Base-by-base conservation (phyloP, 176 grass and related monocot species). In the Bromus sterilis region DNA sequence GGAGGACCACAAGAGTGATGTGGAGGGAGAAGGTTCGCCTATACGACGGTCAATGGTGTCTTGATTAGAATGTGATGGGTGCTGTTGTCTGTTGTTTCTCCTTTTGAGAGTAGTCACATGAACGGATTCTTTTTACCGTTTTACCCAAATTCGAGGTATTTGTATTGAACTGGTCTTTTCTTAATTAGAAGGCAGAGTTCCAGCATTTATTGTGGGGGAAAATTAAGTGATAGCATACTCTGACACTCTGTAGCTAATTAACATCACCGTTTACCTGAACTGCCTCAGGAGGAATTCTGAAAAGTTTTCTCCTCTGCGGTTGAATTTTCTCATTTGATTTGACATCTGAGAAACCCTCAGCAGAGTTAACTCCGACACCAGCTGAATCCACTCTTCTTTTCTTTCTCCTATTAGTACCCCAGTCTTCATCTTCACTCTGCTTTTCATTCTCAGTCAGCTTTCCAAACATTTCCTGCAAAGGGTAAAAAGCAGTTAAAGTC, bases 391-490 rank as follows among this genome's bases (percentile, higher is more conserved):
- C 81, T 80, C 73, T 93, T 63, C 88, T 93, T 81, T 93, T 95
- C 77, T 93, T 93, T 88, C 84, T 86, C 37, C 53, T 91, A 57
- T 36, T 31, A 78, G 72, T 80, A 43, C 85, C 85, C 96, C 96
- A 99, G 56, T 95, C 91, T 88, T 99, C 96, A 90, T 99, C 96
- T 85, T 95, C 93, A 78, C 82, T 99, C 60, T 86, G 90, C 53
- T 89, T 79, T 79, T 80, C 93, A 78, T 86, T 88, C 67, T 87
- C 84, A 55, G 76, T 66, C 51, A 86, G 78, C 78, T 93, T 95
- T 58, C 93, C 93, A 89, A 99, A 95, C 93, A 99, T 99, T 85
- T 95, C 93, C 96, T 99, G 79, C 40, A 33, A 68, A 83, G 31
- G 65, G 35, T 80, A 55, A 77, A 74, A 78, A 65, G 11, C 24